Base-by-base conservation (phyloP, 352 stramenopile species). In the Phytophthora sp. region DNA sequence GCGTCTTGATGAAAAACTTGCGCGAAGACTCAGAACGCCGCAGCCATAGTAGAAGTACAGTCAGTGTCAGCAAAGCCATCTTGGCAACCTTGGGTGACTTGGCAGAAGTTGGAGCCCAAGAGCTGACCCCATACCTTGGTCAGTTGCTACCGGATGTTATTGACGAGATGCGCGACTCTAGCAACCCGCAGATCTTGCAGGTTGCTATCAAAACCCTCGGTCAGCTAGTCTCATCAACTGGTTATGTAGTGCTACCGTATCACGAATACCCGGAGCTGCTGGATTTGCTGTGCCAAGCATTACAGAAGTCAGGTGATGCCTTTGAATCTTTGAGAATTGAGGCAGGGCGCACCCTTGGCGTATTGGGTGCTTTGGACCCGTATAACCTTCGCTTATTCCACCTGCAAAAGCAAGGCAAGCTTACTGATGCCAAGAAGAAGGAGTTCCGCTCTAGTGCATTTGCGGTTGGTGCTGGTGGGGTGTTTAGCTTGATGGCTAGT, bases 71-170 rank as follows among this genome's bases (percentile, higher is more conserved):
- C 74, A 91, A 91, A 65, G 86, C 88, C 30, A 93, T 96, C 17
- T 66, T 94, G 13, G 86, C 82, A 32, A 96, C 88, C 18, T 76
- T 96, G 13, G 86, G 86, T 12, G 84, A 95, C 51, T 74, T 96
- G 10, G 84, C 86, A 0, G 81, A 89, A 49, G 88, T 96, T 38
- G 88, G 84, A 4, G 80, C 79, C 1, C 79, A 95, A 50, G 81
- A 92, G 38, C 54, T 96, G 17, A 89, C 84, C 13, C 88, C 86
- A n/a, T 94, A 92, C 44, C 57, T 96, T 31, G 79, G 76, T n/a
- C 88, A 94, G 41, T 50, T 96, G 28, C 58, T 96, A n/a, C 88
- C 88, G 1, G 88, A 96, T 63, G 81, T 96, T 51, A 94, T 96
- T 56, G 81, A 91, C 34, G 84, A 94, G 62, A 92, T 96, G 69